A percentile compares a stretch with the other conserved stretches of the same genome.
Evolutionary conservation across 805 yeast species (phyloP).

Genomic region (Pichia ethanolica): DNA sequence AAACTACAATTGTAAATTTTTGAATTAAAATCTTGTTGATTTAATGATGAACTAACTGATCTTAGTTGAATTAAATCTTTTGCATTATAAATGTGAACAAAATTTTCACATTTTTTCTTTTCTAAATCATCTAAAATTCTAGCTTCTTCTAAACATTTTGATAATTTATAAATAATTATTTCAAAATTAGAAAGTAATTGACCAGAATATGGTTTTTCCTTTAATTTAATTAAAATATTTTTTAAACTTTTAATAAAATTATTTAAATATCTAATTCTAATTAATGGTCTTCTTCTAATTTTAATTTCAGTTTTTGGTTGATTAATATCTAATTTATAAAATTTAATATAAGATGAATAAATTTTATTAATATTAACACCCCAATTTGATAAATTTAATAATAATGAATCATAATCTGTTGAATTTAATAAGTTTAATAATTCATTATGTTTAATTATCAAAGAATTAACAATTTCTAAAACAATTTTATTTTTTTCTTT

Average conservation of each 20-base stretch:
- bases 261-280: constrained; percentile 22
- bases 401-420: constrained; percentile 10
- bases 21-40: constrained; percentile 1
- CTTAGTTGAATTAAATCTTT: constrained; percentile 18
- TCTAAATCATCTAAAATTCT: constrained; percentile 19
- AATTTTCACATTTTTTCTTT: constrained; percentile 12
- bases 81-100: constrained; percentile 16
- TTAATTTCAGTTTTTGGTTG: constrained; percentile 23
- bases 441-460: constrained; percentile 16
- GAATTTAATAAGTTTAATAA: constrained; percentile 10
- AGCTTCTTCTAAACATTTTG: constrained; percentile 14
- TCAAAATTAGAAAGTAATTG: constrained; percentile 21
- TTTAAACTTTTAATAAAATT: constrained; percentile 18
- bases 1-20: constrained; percentile 15
- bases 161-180: constrained; percentile 16
- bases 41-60: constrained; percentile 17
- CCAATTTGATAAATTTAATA: constrained; percentile 22
- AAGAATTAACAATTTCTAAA: constrained; percentile 9
- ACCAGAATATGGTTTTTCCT: constrained; percentile 15
- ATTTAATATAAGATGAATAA: constrained; percentile 18
- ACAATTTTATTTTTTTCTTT: constrained; percentile 16
- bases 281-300: constrained; percentile 26
- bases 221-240: constrained; percentile 15
- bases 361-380: constrained; percentile 11
- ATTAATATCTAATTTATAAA: constrained; percentile 17